Evolutionary conservation across 2,329 filamentous ascomycete species (phyloP).

Genomic region (Ascochyta viciae-villosae): DNA sequence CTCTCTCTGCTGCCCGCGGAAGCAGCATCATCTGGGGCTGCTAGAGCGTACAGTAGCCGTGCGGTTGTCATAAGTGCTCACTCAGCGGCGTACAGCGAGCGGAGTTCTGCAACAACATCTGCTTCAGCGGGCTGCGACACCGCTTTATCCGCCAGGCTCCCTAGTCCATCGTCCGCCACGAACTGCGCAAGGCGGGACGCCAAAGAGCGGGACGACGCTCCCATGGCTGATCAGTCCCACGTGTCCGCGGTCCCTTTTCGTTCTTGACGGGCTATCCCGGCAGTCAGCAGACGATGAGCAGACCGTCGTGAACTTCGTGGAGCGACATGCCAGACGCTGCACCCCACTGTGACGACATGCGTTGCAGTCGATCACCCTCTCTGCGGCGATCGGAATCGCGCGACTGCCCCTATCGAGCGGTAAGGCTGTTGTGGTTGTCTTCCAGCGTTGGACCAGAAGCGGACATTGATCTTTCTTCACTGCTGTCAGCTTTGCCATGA

Average conservation of each 20-base stretch:
- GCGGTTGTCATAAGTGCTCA: conserved; percentile 18
- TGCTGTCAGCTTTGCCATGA: conserved; percentile 1
- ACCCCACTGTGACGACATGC: conserved; percentile 27
- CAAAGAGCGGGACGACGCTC: conserved; percentile 20
- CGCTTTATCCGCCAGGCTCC: conserved; percentile 24
- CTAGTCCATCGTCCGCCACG: conserved; percentile 8
- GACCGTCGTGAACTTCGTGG: conserved; percentile 14
- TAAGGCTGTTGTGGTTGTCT: conserved; percentile 6
- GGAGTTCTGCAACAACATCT: conserved; percentile 11
- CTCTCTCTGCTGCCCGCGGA: conserved; percentile 9
- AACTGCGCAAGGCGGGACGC: conserved; percentile 17
- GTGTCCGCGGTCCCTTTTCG: conserved; percentile 21
- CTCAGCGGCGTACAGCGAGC: conserved; percentile 17
- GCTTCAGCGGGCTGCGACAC: conserved; percentile 19
- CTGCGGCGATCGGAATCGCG: conserved; percentile 6
- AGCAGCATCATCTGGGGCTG: conserved; percentile 19
- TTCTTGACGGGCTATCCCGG: conserved; percentile 21
- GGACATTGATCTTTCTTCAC: conserved; percentile 2
- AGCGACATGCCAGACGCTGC: conserved; percentile 1
- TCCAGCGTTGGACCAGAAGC: conserved; percentile 3
- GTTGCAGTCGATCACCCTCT: conserved; percentile 14
- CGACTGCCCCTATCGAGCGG: conserved; percentile 1
- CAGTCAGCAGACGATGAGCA: conserved; percentile 22
- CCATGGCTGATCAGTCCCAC: conserved; percentile 29
- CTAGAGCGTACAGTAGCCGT: conserved; percentile 13